Evolutionary conservation across 768 basidiomycete genomes (phyloP).

Genomic region (Paxillus ammoniavirescens): DNA sequence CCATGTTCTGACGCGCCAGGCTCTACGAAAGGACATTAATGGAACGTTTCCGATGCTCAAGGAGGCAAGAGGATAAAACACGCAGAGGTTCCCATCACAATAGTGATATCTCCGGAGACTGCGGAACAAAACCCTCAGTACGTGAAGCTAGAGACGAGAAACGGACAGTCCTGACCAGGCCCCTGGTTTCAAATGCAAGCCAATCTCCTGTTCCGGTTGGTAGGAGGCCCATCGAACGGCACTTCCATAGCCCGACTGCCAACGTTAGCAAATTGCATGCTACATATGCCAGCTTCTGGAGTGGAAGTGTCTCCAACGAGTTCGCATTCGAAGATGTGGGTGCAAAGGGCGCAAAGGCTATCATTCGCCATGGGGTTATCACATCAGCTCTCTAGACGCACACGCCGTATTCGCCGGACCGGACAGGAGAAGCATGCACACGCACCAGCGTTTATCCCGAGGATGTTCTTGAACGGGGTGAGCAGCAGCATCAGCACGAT

Average conservation of each 20-base stretch:
- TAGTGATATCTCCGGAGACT: conserved; percentile 49
- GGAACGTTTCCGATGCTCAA: conserved; percentile 1
- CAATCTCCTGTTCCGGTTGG: conserved; percentile 93
- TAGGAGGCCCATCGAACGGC: conserved; percentile 86
- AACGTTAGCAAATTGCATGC: conserved; percentile 76
- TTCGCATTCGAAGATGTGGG: conserved; percentile 45
- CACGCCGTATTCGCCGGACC: background rate
- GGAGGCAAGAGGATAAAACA: background rate
- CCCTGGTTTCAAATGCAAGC: conserved; percentile 88
- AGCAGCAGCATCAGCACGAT: conserved; percentile 92
- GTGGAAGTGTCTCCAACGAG: conserved; percentile 48
- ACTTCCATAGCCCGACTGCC: conserved; percentile 88
- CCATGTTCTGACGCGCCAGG: conserved; percentile 13
- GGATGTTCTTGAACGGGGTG: conserved; percentile 81
- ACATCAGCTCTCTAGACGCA: background rate
- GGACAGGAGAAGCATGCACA: background rate
- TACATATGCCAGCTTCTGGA: conserved; percentile 72
- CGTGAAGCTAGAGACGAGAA: background rate
- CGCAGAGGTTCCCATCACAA: conserved; percentile 14
- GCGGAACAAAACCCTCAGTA: background rate
- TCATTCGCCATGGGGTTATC: background rate
- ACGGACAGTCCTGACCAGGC: conserved; percentile 40
- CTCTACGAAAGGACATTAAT: background rate
- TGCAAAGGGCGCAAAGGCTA: conserved; percentile 74
- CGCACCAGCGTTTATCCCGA: conserved; percentile 76